Conservation (phyloP, 2,329 filamentous ascomycete genomes). For the Ophiostoma sp. region DNA sequence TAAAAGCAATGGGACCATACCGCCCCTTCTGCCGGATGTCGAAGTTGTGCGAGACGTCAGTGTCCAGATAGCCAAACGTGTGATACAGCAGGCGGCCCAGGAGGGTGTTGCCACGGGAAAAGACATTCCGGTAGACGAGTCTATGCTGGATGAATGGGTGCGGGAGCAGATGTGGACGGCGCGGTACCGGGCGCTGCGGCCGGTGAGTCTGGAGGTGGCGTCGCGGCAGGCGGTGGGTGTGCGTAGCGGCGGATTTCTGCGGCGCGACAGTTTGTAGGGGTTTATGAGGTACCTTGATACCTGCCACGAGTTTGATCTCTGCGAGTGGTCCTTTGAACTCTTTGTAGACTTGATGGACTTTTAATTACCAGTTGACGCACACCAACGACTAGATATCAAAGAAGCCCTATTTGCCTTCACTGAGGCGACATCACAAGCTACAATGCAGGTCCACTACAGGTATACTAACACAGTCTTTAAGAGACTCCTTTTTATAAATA, state of each 20-base stretch:
- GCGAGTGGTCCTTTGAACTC: neutral
- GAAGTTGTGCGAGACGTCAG: slow-evolving; percentile 68
- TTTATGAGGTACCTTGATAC: neutral
- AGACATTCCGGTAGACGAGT: slow-evolving; percentile 55
- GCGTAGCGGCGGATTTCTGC: slow-evolving; percentile 18
- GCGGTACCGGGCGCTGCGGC: slow-evolving; percentile 58
- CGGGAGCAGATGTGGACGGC: slow-evolving; percentile 75
- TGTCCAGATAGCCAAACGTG: slow-evolving; percentile 67
- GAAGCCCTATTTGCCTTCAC: neutral
- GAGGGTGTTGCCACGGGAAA: slow-evolving; percentile 62
- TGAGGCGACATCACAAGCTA: neutral
- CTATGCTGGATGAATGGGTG: slow-evolving; percentile 65
- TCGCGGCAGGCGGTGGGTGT: slow-evolving; percentile 53
- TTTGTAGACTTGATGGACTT: neutral
- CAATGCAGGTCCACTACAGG: too few relatives aligned
- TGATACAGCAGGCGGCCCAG: slow-evolving; percentile 65
- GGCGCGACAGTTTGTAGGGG: slow-evolving; percentile 18
- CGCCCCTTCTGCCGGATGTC: slow-evolving; percentile 71
- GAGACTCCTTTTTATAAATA: too few relatives aligned
- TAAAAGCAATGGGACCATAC: slow-evolving; percentile 28
- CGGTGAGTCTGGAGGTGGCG: slow-evolving; percentile 48
- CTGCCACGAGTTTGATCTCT: neutral
- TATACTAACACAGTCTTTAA: too few relatives aligned
- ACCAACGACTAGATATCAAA: neutral
- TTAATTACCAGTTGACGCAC: neutral